Base-by-base conservation (phyloP, 495 filamentous ascomycete genomes). In the Penicillium crystallinum region DNA sequence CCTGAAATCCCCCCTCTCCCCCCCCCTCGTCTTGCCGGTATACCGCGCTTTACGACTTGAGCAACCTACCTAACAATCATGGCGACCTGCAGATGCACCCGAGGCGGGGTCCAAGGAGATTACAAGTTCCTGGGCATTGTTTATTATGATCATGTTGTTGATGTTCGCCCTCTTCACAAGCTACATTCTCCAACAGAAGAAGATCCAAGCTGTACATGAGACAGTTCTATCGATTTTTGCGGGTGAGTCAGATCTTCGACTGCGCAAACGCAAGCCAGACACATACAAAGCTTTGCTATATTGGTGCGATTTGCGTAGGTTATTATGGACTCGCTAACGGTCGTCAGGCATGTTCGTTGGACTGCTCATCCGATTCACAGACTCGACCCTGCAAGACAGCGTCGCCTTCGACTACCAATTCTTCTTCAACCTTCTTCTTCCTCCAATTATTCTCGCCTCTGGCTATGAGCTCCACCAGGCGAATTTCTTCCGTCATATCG, bases 401-500 rank as follows among this genome's bases (percentile, higher is more conserved):
- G 88, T 98, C 55, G 93, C 86, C 67, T 98, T 98, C 76, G 84
- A 97, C 74, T 96, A 97, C 68, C 91, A 97, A 62, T 91, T 96
- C 70, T 98, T 98, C 77, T 98, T 98, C 77, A 98, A 97, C 69
- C 83, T 98, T 49, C 85, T 98, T 34, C 85, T 98, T 27, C 93
- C 93, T 30, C 93, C 93, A 7, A 98, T 98, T 63, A 98, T 98
- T 68, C 78, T 98, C 36, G 91, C 91, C 31, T 96, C 91, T 29
- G 93, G 93, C 35, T 98, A 97, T 73, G 93, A 98, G 70, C 70
- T 98, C 33, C 93, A 98, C 67, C 93, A 98, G 73, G 90, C 86
- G 50, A 97, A 97, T 73, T 97, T 97, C 76, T 97, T 97, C 67
- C 88, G 95, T 46, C 96, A 97, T 64, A 96, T 97, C 54, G 95